Evolutionary conservation across 2,329 filamentous ascomycete species (phyloP).

Genomic region (Tolypocladium sp.): DNA sequence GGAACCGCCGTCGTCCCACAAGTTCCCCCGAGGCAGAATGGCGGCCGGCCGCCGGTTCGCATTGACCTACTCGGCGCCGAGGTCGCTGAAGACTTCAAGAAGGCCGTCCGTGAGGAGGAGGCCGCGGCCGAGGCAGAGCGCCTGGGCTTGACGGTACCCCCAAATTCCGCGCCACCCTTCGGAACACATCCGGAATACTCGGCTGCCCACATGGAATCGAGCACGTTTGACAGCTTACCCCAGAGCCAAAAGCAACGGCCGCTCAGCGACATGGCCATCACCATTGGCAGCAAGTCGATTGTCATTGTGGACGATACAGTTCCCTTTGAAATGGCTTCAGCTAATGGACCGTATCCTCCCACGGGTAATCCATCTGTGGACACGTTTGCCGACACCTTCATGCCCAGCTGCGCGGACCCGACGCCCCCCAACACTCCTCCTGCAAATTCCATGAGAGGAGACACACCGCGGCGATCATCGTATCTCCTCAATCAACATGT

Average conservation of each 20-base stretch:
- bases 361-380: slow-evolving; percentile 38
- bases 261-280: slow-evolving; percentile 50
- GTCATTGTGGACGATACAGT: slow-evolving; percentile 71
- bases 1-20: slow-evolving; percentile 54
- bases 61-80: slow-evolving; percentile 78
- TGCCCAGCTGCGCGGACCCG: slow-evolving; percentile 38
- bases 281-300: slow-evolving; percentile 79
- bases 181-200: slow-evolving; percentile 30
- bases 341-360: slow-evolving; percentile 34
- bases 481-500: slow-evolving; percentile 42
- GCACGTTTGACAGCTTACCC: slow-evolving; percentile 22
- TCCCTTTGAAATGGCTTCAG: slow-evolving; percentile 36
- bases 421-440: slow-evolving; percentile 56
- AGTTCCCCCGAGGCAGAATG: slow-evolving; percentile 32
- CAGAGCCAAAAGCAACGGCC: slow-evolving; percentile 28
- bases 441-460: slow-evolving; percentile 25
- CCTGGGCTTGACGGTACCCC: slow-evolving; percentile 9
- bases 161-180: slow-evolving; percentile 16
- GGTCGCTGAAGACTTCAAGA: slow-evolving; percentile 70
- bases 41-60: slow-evolving; percentile 46
- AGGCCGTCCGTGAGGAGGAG: slow-evolving; percentile 63
- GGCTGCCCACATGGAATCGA: slow-evolving; percentile 31
- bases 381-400: slow-evolving; percentile 42
- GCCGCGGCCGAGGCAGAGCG: slow-evolving; percentile 25
- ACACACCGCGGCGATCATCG: slow-evolving; percentile 46